Conservation (phyloP, 2,329 filamentous ascomycete species). For the Neonectria ditissima region DNA sequence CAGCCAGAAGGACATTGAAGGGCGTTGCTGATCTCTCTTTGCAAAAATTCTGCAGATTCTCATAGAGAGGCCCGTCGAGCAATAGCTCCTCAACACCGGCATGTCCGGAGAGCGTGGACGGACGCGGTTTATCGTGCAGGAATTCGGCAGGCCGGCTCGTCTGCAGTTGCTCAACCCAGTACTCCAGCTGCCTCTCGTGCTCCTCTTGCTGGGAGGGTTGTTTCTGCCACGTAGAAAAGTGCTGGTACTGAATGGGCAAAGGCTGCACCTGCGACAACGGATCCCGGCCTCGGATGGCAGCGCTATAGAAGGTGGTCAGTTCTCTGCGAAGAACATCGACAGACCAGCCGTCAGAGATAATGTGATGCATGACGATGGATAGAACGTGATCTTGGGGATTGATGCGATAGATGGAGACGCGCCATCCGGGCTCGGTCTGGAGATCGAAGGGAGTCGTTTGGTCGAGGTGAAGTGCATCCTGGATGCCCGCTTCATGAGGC, state of each 20-base stretch:
- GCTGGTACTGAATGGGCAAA: neutral
- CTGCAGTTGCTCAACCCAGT: neutral
- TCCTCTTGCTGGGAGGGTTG: neutral
- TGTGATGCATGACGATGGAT: slow-evolving; percentile 37
- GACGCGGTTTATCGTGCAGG: slow-evolving; percentile 24
- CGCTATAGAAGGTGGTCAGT: slow-evolving; percentile 8
- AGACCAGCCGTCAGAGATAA: slow-evolving; percentile 41
- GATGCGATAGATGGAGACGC: slow-evolving; percentile 21
- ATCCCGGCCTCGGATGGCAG: slow-evolving; percentile 17
- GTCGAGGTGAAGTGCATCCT: slow-evolving; percentile 11
- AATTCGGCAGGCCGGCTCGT: slow-evolving; percentile 24
- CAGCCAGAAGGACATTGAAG: slow-evolving; percentile 34
- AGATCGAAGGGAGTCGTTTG: slow-evolving; percentile 31
- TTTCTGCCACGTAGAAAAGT: neutral
- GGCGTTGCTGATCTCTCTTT: slow-evolving; percentile 9
- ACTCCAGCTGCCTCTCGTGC: slow-evolving; percentile 2
- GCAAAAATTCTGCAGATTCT: slow-evolving; percentile 25
- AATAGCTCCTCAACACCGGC: slow-evolving; percentile 12
- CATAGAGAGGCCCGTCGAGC: slow-evolving; percentile 20
- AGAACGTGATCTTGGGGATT: slow-evolving; percentile 17
- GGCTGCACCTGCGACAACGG: neutral
- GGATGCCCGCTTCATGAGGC: neutral
- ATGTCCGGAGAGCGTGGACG: slow-evolving; percentile 23
- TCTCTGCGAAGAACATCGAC: slow-evolving; percentile 16
- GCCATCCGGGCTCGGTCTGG: slow-evolving; percentile 22